Evolutionary conservation across 371 early-diverging fungal species (phyloP).

Genomic region (Rhizopus microsporus): DNA sequence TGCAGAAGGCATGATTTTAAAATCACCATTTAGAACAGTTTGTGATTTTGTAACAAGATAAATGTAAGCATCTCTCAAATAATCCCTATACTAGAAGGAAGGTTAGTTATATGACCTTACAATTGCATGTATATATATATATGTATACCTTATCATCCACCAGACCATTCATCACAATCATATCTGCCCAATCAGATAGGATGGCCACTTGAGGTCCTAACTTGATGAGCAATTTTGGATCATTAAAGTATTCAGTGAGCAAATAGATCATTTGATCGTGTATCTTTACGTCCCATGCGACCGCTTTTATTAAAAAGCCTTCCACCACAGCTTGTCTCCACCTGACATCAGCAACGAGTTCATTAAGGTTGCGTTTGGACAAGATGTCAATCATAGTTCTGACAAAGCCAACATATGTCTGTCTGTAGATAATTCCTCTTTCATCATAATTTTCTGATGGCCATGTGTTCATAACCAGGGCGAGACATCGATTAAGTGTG

Average conservation of each 20-base stretch:
- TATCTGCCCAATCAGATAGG: conserved; percentile 42
- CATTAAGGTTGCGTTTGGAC: conserved; percentile 38
- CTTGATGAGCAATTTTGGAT: conserved; percentile 25
- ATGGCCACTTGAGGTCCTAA: conserved; percentile 33
- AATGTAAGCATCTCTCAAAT: conserved; percentile 26
- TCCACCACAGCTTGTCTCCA: conserved; percentile 50
- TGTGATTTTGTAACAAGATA: conserved; percentile 30
- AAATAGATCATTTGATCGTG: conserved; percentile 48
- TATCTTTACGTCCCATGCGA: conserved; percentile 38
- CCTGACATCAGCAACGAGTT: conserved; percentile 38
- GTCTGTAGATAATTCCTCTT: conserved; percentile 35
- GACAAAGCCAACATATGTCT: conserved; percentile 54
- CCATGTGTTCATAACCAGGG: conserved; percentile 42
- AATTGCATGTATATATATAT: neutral
- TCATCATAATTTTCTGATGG: conserved; percentile 35
- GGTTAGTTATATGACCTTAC: neutral
- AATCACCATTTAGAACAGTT: conserved; percentile 34
- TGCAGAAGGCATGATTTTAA: conserved; percentile 32
- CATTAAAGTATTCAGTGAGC: conserved; percentile 40
- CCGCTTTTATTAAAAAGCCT: conserved; percentile 46
- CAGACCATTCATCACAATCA: conserved; percentile 19
- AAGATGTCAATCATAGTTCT: conserved; percentile 48
- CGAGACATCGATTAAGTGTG: conserved; percentile 43
- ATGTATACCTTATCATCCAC: conserved; percentile 37
- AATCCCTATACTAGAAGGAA: conserved; percentile 18